Percentiles rank a stretch among this genome's conserved stretches.
These are phyloP conservation scores for Auriscalpium microsporum DNA, from an alignment of 768 basidiomycete species.

Conservation along the genomic window DNA sequence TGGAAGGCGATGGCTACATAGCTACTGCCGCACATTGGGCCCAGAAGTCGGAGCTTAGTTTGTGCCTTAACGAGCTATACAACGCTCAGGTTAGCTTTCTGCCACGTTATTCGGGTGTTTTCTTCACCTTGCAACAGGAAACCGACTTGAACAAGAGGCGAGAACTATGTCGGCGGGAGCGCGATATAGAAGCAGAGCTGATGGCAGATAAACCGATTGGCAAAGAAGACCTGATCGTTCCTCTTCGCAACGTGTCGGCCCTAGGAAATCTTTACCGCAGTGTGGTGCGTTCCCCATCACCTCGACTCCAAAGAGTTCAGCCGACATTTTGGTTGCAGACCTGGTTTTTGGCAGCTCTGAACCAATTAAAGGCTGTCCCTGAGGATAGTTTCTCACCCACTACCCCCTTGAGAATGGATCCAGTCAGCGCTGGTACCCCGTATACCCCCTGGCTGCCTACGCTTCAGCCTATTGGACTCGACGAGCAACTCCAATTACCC, in stretches of 20 bases:
- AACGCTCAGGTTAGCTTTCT: slow-evolving; percentile 36
- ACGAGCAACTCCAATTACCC: slow-evolving; percentile 57
- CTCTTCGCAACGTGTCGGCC: slow-evolving; percentile 62
- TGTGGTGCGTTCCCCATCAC: slow-evolving; percentile 47
- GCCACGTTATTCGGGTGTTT: not conserved
- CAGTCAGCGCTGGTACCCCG: slow-evolving; percentile 36
- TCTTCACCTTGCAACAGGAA: slow-evolving; percentile 25
- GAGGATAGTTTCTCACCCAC: slow-evolving; percentile 47
- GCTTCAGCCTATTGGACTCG: slow-evolving; percentile 26
- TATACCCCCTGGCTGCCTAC: slow-evolving; percentile 39
- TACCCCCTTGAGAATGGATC: slow-evolving; percentile 42
- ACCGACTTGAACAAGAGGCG: slow-evolving; percentile 33
- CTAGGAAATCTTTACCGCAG: slow-evolving; percentile 79
- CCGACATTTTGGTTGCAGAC: slow-evolving; percentile 35
- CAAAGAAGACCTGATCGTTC: slow-evolving; percentile 60
- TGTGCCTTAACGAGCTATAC: slow-evolving; percentile 62
- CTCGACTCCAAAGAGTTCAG: not conserved
- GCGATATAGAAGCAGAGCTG: slow-evolving; percentile 64
- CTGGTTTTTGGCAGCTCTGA: slow-evolving; percentile 78
- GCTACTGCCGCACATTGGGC: slow-evolving; percentile 76
- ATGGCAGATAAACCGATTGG: slow-evolving; percentile 46
- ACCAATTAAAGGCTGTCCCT: slow-evolving; percentile 51
- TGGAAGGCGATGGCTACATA: slow-evolving; percentile 37
- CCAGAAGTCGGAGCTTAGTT: slow-evolving; percentile 70
- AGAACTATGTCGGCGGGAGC: slow-evolving; percentile 69